Evolutionary conservation across 768 basidiomycete genomes (phyloP).

Genomic region (Russula griseocarnosa): DNA sequence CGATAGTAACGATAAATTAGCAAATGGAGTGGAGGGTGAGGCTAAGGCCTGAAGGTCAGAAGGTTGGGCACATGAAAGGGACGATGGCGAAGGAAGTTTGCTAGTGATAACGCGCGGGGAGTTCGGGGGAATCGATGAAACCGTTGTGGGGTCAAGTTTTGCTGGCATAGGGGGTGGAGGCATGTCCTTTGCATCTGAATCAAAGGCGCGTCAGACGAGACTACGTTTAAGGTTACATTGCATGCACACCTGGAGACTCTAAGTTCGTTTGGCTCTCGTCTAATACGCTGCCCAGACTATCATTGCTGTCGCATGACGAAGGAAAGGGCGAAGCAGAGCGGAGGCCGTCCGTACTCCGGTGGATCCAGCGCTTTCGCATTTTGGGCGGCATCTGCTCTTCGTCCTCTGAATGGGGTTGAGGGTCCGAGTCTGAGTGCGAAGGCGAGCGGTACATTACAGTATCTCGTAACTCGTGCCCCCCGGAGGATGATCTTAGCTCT

Average conservation of each 20-base stretch:
- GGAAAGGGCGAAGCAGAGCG: conserved; percentile 21
- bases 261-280: conserved; percentile 28
- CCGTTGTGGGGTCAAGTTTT: conserved; percentile 41
- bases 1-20: conserved; percentile 48
- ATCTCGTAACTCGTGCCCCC: conserved; percentile 9
- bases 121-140: conserved; percentile 31
- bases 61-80: neutral
- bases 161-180: conserved; percentile 52
- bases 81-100: conserved; percentile 13
- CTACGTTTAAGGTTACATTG: neutral
- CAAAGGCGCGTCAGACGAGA: neutral
- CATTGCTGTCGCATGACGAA: conserved; percentile 27
- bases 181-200: conserved; percentile 41
- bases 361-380: conserved; percentile 30
- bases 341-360: conserved; percentile 27
- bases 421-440: conserved; percentile 24
- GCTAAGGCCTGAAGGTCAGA: conserved; percentile 17
- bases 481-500: conserved; percentile 3
- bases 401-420: conserved; percentile 16
- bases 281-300: conserved; percentile 27
- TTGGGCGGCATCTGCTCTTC: conserved; percentile 27
- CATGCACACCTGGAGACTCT: conserved; percentile 28
- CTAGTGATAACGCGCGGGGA: conserved; percentile 22
- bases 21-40: conserved; percentile 41
- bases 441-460: conserved; percentile 23